Base-by-base conservation (phyloP, 257 asterid genomes). In the Scutellaria minor region DNA sequence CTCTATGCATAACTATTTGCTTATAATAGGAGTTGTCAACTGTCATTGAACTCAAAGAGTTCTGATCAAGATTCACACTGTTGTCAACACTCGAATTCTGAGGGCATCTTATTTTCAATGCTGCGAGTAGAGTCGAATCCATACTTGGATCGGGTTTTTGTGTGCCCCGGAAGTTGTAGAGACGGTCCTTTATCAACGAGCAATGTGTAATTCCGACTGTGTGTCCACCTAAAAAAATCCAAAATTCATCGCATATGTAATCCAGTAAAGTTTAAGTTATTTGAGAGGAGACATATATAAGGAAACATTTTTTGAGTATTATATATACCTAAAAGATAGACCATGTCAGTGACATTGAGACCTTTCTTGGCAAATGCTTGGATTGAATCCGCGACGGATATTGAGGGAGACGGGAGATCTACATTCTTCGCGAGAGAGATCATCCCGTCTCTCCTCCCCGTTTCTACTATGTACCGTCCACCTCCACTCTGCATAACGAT, bases 151-250 rank as follows among this genome's bases (percentile, higher is more conserved):
- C 96, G 0, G 84, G 80, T 18, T 76, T 47, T 0, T 84, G 80
- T 0, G 85, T 85, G 41, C 74, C 79, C 0, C 42, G 10, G 80
- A 83, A 90, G 63, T 88, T 81, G 86, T 83, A 86, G 61, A 90
- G 68, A 0, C 93, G 87, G 74, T 78, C 78, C n/a, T 15, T 51
- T 70, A 90, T 12, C 68, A 84, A 45, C 9, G 93, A 79, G 66
- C 94, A 91, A 27, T 82, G 93, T 6, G 96, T 40, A 0, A 75
- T 4, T 15, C 97, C 97, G 1, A 90, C 88, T 0, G 92, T 89
- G 79, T 89, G 96, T 0, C 87, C 97, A 18, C 97, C 94, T 86
- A 31, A 31, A 31, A 2, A 4, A 31, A 31, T 31, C 37, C 37
- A 31, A 31, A 31, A 31, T 31, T 31, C 4, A 31, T 31, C 37